phyloP scores from a whole-genome alignment of 305 asterid genomes.

The Fraxinus platypoda region DNA sequence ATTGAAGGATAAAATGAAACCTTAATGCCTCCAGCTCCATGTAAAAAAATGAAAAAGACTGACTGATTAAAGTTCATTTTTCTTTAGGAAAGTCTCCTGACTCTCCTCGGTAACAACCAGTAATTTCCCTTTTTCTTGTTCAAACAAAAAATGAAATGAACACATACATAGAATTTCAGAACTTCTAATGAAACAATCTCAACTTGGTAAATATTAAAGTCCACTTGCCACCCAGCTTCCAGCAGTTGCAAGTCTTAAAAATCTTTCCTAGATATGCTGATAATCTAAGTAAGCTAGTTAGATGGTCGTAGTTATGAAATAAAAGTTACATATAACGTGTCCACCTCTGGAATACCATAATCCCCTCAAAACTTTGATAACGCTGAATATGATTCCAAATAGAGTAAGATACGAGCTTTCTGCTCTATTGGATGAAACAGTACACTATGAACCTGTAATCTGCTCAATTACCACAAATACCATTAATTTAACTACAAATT shows the following conservation, averaged over 20 bases:
- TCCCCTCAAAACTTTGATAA: not conserved
- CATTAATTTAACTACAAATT: not conserved
- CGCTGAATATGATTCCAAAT: not conserved
- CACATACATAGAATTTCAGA: not conserved
- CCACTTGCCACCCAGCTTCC: not conserved
- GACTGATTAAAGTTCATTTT: not conserved
- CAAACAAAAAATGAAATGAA: not conserved
- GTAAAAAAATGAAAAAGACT: not conserved
- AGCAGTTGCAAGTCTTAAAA: not conserved
- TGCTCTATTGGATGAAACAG: not conserved
- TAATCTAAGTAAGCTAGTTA: not conserved
- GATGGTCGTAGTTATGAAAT: not conserved
- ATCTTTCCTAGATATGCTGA: not conserved
- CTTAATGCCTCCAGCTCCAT: not conserved
- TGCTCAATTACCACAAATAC: not conserved
- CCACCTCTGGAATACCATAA: not conserved
- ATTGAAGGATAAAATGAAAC: not conserved
- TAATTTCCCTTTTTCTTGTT: not conserved
- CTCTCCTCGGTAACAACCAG: not conserved
- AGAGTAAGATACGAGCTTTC: not conserved
- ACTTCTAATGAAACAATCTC: not conserved
- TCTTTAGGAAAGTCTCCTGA: not conserved
- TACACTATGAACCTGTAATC: not conserved
- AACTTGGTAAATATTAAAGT: not conserved
- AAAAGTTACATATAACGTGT: not conserved